Evolutionary conservation across 176 grass and related monocot genomes (phyloP).

Genomic region (Oryza glumipatula): DNA sequence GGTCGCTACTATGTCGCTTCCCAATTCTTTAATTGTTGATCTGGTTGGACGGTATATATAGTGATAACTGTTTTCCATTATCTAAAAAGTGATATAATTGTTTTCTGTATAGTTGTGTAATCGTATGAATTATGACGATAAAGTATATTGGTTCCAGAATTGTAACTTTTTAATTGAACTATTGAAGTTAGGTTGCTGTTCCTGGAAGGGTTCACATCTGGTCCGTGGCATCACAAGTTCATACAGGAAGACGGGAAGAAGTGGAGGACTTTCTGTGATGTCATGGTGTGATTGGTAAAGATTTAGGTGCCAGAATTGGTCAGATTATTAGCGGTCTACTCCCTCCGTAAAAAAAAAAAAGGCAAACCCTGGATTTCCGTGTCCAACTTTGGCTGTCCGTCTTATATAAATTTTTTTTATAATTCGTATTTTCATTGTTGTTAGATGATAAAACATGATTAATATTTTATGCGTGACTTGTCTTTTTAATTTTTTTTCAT

Average conservation of each 20-base stretch:
- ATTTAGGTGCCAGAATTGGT: constrained; percentile 1
- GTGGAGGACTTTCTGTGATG: constrained; percentile 6
- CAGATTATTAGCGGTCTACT: not conserved
- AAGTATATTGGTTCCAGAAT: not conserved
- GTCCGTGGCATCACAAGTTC: too few species aligned
- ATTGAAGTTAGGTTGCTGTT: not conserved
- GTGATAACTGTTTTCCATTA: too few species aligned
- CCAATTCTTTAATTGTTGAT: not conserved
- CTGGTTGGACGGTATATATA: not conserved
- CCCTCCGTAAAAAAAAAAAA: too few species aligned
- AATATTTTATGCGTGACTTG: too few species aligned
- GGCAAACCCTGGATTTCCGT: too few species aligned
- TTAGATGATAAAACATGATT: too few species aligned
- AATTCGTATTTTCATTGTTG: too few species aligned
- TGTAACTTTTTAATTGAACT: not conserved
- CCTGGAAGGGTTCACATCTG: constrained; percentile 7
- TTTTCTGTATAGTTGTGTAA: not conserved
- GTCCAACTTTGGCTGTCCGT: too few species aligned
- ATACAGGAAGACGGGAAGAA: too few species aligned
- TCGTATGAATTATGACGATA: not conserved
- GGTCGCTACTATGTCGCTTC: not conserved
- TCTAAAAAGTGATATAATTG: too few species aligned
- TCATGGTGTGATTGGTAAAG: constrained; percentile 18
- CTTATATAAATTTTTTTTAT: too few species aligned
- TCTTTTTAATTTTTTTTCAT: too few species aligned